phyloP scores from a whole-genome alignment of 1,284 basidiomycete genomes.

The Ceratobasidium papillatum region DNA sequence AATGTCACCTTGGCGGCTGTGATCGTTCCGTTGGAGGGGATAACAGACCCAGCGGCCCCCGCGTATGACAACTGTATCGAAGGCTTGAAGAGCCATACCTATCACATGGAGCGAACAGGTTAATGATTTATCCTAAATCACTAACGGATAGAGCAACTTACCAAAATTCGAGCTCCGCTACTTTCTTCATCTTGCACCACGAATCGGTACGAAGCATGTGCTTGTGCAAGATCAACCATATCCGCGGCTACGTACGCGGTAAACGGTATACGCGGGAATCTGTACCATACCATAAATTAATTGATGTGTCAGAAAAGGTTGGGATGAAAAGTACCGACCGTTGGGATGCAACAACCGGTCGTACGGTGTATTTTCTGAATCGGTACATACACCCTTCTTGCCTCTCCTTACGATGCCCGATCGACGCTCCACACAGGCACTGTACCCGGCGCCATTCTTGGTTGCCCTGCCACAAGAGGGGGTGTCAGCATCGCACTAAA shows the following conservation, averaged over 20 bases:
- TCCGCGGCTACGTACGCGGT: slow-evolving; percentile 86
- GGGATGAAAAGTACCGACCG: slow-evolving; percentile 42
- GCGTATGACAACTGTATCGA: slow-evolving; percentile 78
- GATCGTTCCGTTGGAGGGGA: slow-evolving; percentile 70
- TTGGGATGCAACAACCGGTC: slow-evolving; percentile 60
- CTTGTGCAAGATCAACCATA: slow-evolving; percentile 85
- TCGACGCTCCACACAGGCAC: slow-evolving; percentile 79
- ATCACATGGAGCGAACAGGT: slow-evolving; percentile 34
- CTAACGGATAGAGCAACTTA: slow-evolving; percentile 53
- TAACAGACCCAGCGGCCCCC: slow-evolving; percentile 61
- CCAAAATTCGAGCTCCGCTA: slow-evolving; percentile 77
- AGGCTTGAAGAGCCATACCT: slow-evolving; percentile 94
- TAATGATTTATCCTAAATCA: not conserved
- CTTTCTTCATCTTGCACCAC: slow-evolving; percentile 84
- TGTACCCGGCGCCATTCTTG: slow-evolving; percentile 72
- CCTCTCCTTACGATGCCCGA: slow-evolving; percentile 72
- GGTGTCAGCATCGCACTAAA: slow-evolving; percentile 46
- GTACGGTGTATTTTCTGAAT: slow-evolving; percentile 82
- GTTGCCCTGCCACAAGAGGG: slow-evolving; percentile 50
- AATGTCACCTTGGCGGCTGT: slow-evolving; percentile 77
- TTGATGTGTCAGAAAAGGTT: slow-evolving; percentile 42
- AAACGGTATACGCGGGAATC: slow-evolving; percentile 71
- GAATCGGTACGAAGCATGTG: slow-evolving; percentile 90
- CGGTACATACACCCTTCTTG: slow-evolving; percentile 63
- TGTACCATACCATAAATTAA: slow-evolving; percentile 49